Evolutionary conservation across 176 grass and related monocot species (phyloP), one percentile per base, ranked within the genome.

Genomic region (Ampelocalamus luodianensis): DNA sequence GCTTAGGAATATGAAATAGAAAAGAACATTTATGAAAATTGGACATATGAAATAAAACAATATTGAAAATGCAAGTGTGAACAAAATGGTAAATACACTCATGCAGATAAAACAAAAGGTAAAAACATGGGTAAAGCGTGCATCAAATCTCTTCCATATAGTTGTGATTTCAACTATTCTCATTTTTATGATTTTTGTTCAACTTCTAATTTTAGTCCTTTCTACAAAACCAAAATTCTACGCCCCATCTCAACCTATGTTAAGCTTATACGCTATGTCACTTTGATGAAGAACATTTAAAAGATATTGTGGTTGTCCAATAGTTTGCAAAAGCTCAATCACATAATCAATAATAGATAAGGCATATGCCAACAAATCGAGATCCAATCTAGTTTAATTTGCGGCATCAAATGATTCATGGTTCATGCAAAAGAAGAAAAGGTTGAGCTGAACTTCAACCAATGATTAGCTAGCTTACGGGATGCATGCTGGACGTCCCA

Each of bases 191-290:
- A 71, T 29, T 59, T 34, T 54, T 66, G 40, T 65, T 45, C 60
- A 43, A 45, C 51, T 53, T 76, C 82, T 66, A 10, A 39, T 79
- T 86, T 63, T 36, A 78, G 66, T 29, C 61, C 68, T 59, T 78
- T 38, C 22, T 79, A 40, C 23, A 37, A 32, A 70, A 51, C 48
- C 13, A 6, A 5, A 29, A 78, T 18, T 23, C 38, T 68, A 65
- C 15, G n/a, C 49, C 80, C 66, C 23, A 74, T 34, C 9, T 14
- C 50, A 20, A 54, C 60, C 60, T 79, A 79, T 23, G 56, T n/a
- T 16, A 59, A 73, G 58, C 73, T 83, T 68, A 61, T 68, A 83
- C 13, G 27, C 38, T 61, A 69, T 64, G 71, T 61, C 74, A 48
- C 29, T 58, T 36, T 56, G 71, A 40, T 79, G 38, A 67, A 83